These are phyloP conservation scores for Diutina rugosa DNA, from an alignment of 1,139 yeast species.

Conservation along the genomic window DNA sequence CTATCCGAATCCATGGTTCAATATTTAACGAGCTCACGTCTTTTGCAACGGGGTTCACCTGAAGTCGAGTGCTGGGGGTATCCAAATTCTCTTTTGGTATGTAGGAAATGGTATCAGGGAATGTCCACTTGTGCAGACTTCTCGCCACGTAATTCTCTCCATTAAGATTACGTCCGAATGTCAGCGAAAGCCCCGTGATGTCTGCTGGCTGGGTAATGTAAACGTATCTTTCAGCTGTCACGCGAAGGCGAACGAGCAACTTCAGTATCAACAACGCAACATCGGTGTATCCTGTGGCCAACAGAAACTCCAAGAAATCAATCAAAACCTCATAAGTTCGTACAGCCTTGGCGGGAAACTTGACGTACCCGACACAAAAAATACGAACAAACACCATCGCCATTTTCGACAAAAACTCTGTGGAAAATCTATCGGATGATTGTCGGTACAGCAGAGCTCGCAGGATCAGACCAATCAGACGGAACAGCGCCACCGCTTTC, in stretches of 20 bases:
- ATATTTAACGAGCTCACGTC: slow-evolving; percentile 22
- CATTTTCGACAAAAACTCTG: not conserved
- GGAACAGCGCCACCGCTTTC: not conserved
- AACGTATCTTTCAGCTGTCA: slow-evolving; percentile 31
- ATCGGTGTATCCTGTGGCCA: slow-evolving; percentile 6
- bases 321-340: not conserved
- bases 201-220: slow-evolving; percentile 45
- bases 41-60: not conserved
- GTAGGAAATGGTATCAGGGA: slow-evolving; percentile 43
- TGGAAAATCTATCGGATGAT: not conserved
- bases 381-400: not conserved
- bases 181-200: slow-evolving; percentile 54
- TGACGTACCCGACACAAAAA: not conserved
- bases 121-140: slow-evolving; percentile 32
- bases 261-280: slow-evolving; percentile 38
- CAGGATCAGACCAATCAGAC: not conserved
- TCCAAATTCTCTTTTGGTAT: slow-evolving; percentile 31
- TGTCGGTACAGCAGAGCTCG: not conserved
- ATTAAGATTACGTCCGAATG: slow-evolving; percentile 36
- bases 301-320: not conserved
- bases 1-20: slow-evolving; percentile 38
- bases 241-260: slow-evolving; percentile 42
- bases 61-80: slow-evolving; percentile 12
- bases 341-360: not conserved
- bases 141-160: slow-evolving; percentile 10